These are phyloP conservation scores for Pichia occidentalis DNA, from an alignment of 805 yeast genomes.

Conservation along the genomic window DNA sequence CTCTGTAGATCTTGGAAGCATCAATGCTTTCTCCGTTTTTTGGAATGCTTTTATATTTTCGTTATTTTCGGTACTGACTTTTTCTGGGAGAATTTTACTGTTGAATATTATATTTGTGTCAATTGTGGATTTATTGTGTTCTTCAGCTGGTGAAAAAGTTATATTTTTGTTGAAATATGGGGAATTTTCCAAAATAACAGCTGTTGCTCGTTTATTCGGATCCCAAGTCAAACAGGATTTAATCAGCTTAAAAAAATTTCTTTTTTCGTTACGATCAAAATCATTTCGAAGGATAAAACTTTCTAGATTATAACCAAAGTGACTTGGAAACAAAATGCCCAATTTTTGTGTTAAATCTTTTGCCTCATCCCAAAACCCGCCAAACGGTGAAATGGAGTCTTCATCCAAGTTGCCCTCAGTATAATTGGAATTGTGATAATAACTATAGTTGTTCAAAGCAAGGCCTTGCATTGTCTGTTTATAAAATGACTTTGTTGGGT, in stretches of 20 bases:
- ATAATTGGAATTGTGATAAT: background rate
- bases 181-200: slow-evolving; percentile 40
- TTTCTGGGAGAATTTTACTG: background rate
- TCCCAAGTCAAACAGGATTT: slow-evolving; percentile 66
- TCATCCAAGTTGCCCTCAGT: background rate
- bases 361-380: slow-evolving; percentile 74
- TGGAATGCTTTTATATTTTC: background rate
- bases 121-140: slow-evolving; percentile 7
- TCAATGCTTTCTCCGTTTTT: no score
- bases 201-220: slow-evolving; percentile 58
- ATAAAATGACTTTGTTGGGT: slow-evolving; percentile 45
- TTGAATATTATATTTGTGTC: no score
- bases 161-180: slow-evolving; percentile 47
- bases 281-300: slow-evolving; percentile 41
- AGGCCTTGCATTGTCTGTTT: background rate
- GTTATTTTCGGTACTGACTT: background rate
- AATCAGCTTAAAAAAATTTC: slow-evolving; percentile 37
- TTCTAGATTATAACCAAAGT: slow-evolving; percentile 40
- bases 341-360: slow-evolving; percentile 41
- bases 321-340: slow-evolving; percentile 51
- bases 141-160: slow-evolving; percentile 18
- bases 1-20: no score
- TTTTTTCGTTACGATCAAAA: slow-evolving; percentile 29
- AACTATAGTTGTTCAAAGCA: background rate
- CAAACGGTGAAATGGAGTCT: slow-evolving; percentile 35